Base-by-base conservation (phyloP, 169 alveolate species). In the Toxoplasma gondii region DNA sequence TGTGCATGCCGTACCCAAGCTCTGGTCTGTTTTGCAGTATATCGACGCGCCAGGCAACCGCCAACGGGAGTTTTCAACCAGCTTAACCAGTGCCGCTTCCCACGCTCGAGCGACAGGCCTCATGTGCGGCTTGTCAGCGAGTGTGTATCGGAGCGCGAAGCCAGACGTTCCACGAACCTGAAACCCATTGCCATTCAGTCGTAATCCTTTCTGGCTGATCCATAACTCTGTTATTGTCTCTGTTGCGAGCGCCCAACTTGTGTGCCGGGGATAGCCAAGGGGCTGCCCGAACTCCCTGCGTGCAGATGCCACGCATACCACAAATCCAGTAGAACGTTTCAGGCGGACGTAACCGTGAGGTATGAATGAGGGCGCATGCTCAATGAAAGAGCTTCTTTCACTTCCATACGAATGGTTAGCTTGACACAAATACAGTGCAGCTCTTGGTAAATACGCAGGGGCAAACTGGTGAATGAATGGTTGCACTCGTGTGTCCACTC, bases 211-310 rank as follows among this genome's bases (percentile, higher is more conserved):
- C 16, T 36, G 74, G 39, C 93, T 84, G 70, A 93, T 82, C 80
- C 90, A 64, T 74, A 93, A 53, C 41, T 93, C 95, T 45, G 95
- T 93, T 7, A 91, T 92, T 41, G 90, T 53, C 83, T 39, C 95
- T 7, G 93, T 91, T 5, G 95, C 93, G 82, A 93, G 93, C 93
- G 84, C 45, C 82, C 90, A 93, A 39, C 90, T 84, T 0, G 95
- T 87, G 70, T 93, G 95, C 34, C 90, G 44, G 34, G 95, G 95
- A 80, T 93, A 93, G 41, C 90, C 95, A 44, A 93, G 80, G 88
- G 90, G 90, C 41, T 80, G 53, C 10, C 95, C 95, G 83, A 87
- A 93, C 29, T 93, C 95, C 17, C 95, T 93, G 93, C 34, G 67
- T 19, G 34, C 64, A 29, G 36, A 2, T 9, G 82, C 12, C 49